Conservation (phyloP, 2,329 filamentous ascomycete species). For the Dactylonectria estremocensis region DNA sequence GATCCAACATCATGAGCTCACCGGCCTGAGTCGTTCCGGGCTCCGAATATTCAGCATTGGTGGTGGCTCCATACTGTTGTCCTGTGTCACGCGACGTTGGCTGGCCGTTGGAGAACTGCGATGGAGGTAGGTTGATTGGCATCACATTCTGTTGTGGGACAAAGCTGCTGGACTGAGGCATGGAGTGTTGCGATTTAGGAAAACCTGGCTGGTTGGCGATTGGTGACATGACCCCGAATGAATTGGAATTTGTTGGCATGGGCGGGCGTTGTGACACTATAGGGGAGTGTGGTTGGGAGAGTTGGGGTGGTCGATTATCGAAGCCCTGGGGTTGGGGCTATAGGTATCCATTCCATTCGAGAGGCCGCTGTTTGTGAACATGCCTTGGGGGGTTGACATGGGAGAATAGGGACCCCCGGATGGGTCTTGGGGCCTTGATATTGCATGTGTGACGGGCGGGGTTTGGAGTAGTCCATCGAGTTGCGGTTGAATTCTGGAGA, state of each 20-base stretch:
- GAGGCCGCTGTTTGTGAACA: conserved; percentile 46
- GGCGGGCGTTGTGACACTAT: conserved; percentile 61
- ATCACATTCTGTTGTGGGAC: conserved; percentile 74
- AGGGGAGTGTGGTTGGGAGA: conserved; percentile 54
- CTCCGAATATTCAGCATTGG: conserved; percentile 62
- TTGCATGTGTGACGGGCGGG: conserved; percentile 58
- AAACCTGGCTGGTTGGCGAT: conserved; percentile 65
- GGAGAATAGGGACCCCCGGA: conserved; percentile 64
- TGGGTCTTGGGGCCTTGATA: conserved; percentile 63
- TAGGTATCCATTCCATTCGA: conserved; percentile 59
- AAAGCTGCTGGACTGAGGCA: conserved; percentile 65
- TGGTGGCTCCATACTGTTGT: conserved; percentile 56
- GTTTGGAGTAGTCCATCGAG: conserved; percentile 58
- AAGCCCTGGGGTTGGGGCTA: conserved; percentile 57
- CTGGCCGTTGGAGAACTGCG: conserved; percentile 64
- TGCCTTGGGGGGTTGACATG: conserved; percentile 59
- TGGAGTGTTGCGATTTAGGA: conserved; percentile 62
- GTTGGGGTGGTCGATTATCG: conserved; percentile 45
- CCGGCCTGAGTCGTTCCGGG: conserved; percentile 60
- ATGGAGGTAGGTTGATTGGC: conserved; percentile 74
- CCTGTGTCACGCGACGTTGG: conserved; percentile 50
- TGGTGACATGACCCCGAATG: conserved; percentile 70
- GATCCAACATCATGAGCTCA: conserved; percentile 74
- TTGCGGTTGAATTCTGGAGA: conserved; percentile 65
- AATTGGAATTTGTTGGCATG: conserved; percentile 62